Percentiles rank a stretch among this genome's conserved stretches.
phyloP scores from a whole-genome alignment of 768 basidiomycete species.

The Pulveroboletus frians region DNA sequence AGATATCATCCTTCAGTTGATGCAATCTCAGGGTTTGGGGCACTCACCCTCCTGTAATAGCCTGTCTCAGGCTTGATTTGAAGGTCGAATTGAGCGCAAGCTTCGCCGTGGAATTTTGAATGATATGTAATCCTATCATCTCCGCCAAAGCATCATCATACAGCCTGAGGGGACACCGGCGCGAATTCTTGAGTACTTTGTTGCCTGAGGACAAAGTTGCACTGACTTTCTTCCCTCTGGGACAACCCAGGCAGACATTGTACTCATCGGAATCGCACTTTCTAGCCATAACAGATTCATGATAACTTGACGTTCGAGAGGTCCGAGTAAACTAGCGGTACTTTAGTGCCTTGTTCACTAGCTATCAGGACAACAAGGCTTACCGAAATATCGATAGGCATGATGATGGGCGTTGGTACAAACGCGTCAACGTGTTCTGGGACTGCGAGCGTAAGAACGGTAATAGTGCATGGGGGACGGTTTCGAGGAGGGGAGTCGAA shows the following conservation, averaged over 20 bases:
- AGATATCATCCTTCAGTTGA: constrained; percentile 5
- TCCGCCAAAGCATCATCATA: constrained; percentile 67
- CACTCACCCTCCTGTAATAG: constrained; percentile 81
- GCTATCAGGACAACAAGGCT: constrained; percentile 12
- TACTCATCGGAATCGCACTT: constrained; percentile 56
- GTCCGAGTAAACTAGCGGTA: constrained; percentile 56
- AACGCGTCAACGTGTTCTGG: constrained; percentile 66
- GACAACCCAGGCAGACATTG: constrained; percentile 73
- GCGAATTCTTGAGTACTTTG: constrained; percentile 3
- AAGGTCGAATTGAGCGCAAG: constrained; percentile 69
- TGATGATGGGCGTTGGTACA: constrained; percentile 83
- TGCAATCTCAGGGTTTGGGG: background rate
- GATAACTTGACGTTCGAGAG: constrained; percentile 77
- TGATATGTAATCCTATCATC: constrained; percentile 64
- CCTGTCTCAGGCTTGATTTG: constrained; percentile 74
- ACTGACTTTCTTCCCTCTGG: constrained; percentile 67
- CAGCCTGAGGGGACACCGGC: constrained; percentile 39
- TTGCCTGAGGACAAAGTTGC: background rate
- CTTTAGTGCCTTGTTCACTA: constrained; percentile 2
- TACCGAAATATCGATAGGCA: constrained; percentile 89
- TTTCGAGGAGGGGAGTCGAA: constrained; percentile 12
- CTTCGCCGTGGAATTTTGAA: constrained; percentile 55
- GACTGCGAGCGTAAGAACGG: constrained; percentile 80
- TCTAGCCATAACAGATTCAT: constrained; percentile 91
- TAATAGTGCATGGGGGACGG: constrained; percentile 58